Conservation (phyloP, 2,329 filamentous ascomycete species). For the Penicillium sp. region DNA sequence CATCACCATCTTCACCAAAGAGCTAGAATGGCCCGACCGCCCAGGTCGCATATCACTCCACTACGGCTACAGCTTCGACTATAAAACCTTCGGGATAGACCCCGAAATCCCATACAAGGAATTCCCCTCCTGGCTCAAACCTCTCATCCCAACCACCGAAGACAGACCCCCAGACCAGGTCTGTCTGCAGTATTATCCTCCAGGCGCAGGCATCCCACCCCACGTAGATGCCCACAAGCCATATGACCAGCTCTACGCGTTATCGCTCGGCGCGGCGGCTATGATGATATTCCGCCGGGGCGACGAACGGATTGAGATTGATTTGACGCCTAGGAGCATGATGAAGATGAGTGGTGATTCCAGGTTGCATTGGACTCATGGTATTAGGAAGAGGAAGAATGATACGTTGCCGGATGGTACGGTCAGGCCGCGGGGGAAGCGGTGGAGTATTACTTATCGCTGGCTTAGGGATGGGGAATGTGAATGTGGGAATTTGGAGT, state of each 20-base stretch:
- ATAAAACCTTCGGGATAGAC: conserved; percentile 57
- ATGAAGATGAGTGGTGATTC: conserved; percentile 51
- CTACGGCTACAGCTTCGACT: conserved; percentile 57
- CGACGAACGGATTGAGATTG: conserved; percentile 42
- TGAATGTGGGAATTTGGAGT: conserved; percentile 49
- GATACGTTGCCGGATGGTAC: conserved; percentile 48
- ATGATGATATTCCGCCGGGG: conserved; percentile 33
- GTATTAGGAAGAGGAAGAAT: conserved; percentile 53
- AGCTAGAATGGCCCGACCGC: conserved; percentile 49
- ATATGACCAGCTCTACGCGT: conserved; percentile 39
- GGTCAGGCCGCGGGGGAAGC: conserved; percentile 43
- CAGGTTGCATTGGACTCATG: conserved; percentile 55
- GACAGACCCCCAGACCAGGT: conserved; percentile 53
- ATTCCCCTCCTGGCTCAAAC: conserved; percentile 52
- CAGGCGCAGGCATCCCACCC: conserved; percentile 58
- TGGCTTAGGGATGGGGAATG: conserved; percentile 51
- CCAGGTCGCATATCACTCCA: conserved; percentile 51
- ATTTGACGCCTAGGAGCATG: conserved; percentile 50
- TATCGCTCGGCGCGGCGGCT: conserved; percentile 33
- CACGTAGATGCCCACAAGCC: conserved; percentile 58
- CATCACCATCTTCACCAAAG: conserved; percentile 44
- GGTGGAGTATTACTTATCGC: conserved; percentile 57
- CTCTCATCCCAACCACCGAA: conserved; percentile 48
- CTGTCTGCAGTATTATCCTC: conserved; percentile 59
- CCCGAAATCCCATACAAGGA: conserved; percentile 48